These are phyloP conservation scores for Lizanozyma gosingica DNA, from an alignment of 1,139 yeast species.

Conservation along the genomic window DNA sequence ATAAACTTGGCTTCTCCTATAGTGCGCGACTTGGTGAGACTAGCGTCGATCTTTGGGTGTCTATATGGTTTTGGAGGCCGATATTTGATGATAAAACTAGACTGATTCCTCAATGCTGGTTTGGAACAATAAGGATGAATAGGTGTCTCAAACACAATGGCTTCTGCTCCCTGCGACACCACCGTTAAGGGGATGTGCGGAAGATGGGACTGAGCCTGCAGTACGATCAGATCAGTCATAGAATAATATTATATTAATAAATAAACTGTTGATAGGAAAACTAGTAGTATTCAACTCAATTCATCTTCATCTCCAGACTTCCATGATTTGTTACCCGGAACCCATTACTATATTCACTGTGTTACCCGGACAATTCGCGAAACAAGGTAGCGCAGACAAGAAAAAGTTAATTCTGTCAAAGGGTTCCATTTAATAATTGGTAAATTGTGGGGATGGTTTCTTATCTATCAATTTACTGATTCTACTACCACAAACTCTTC, in stretches of 20 bases:
- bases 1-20: constrained; percentile 76
- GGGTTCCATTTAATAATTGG: too few relatives aligned
- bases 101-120: constrained; percentile 14
- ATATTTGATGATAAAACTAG: constrained; percentile 60
- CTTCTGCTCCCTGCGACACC: constrained; percentile 94
- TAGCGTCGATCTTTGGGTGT: constrained; percentile 72
- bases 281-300: too few relatives aligned
- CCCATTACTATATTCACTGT: too few relatives aligned
- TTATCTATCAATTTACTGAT: too few relatives aligned
- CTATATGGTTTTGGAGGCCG: constrained; percentile 87
- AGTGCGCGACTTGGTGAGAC: constrained; percentile 73
- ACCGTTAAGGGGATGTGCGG: constrained; percentile 41
- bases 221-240: constrained; percentile 39
- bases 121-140: constrained; percentile 61
- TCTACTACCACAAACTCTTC: neutral
- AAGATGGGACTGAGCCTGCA: constrained; percentile 32
- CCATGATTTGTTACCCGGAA: too few relatives aligned
- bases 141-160: constrained; percentile 59
- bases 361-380: too few relatives aligned
- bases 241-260: too few relatives aligned
- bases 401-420: too few relatives aligned
- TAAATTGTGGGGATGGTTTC: too few relatives aligned
- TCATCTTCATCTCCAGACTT: too few relatives aligned
- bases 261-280: too few relatives aligned
- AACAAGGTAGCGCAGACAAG: too few relatives aligned